Evolutionary conservation across 257 asterid genomes (phyloP), one percentile per base, ranked within the genome.

Genomic region (Salvia rosmarinus): DNA sequence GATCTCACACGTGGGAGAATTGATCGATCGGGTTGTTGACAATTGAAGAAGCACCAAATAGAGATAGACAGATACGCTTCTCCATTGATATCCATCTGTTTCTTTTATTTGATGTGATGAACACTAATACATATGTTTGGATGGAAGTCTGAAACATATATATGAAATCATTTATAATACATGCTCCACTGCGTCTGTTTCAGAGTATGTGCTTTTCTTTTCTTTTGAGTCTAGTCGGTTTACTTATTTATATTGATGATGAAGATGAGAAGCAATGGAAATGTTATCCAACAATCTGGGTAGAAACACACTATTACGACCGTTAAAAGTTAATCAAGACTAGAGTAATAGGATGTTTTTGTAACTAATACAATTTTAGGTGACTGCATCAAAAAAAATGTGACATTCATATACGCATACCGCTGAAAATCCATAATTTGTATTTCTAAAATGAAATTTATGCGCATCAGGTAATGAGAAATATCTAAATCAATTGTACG

Each of bases 1-100:
- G 19, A 44, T 11, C 6, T 44, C 17, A 47, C 21, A n/a, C 2
- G 71, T 20, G 52, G 70, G 54, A 40, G 65, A 54, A 35, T 62
- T 25, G 51, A 67, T 42, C 8, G 44, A 44, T 57, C 67, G 17
- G 50, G 4, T 34, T 57, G 75, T 14, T 25, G 34, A 16, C 67
- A 70, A 57, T 57, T 39, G 39, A 64, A 28, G 61, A 21, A 17
- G 32, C 2, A 43, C 56, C 2, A 44, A 28, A 47, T 28, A 12
- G 40, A 23, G n/a, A 63, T 19, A 49, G 10, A 72, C 16, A 17
- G 28, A 49, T 13, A 12, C 25, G 12, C 57, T 46, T 34, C 37
- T 7, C 50, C 50, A 49, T 19, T 50, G 39, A 66, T 66, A 12
- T 39, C 37, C 23, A 11, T 47, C 43, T 47, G 32, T 66, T 34